These are phyloP conservation scores for Mycena crocata DNA, from an alignment of 768 basidiomycete species.

Conservation along the genomic window DNA sequence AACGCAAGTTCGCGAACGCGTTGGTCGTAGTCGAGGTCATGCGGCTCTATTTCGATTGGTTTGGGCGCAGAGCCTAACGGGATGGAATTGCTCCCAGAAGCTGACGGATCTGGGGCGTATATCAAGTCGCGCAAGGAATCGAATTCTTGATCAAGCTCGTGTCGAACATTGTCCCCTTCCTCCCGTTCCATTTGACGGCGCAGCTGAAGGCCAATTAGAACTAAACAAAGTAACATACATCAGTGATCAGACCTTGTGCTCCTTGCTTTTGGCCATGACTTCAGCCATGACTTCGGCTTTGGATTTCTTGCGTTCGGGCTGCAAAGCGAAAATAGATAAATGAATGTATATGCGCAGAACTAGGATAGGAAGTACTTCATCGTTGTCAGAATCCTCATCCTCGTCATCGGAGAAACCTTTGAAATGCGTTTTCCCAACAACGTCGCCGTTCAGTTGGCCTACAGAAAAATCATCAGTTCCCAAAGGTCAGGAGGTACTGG, in stretches of 20 bases:
- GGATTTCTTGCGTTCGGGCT: conserved; percentile 89
- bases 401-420: conserved; percentile 87
- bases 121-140: conserved; percentile 83
- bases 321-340: conserved; percentile 21
- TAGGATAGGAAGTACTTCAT: conserved; percentile 48
- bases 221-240: conserved; percentile 1
- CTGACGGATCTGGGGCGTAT: conserved; percentile 64
- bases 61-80: conserved; percentile 44
- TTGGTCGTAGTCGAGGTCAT: conserved; percentile 87
- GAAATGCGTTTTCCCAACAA: conserved; percentile 81
- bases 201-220: conserved; percentile 58
- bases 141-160: conserved; percentile 90
- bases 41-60: conserved; percentile 41
- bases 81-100: conserved; percentile 51
- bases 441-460: conserved; percentile 77
- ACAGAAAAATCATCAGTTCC: conserved; percentile 2
- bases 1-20: conserved; percentile 93
- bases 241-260: conserved; percentile 78
- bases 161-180: conserved; percentile 85
- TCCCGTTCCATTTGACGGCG: conserved; percentile 91
- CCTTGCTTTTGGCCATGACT: conserved; percentile 97
- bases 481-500: background rate
- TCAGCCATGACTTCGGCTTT: conserved; percentile 99
- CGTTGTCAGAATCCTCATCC: conserved; percentile 59
- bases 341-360: conserved; percentile 4